phyloP scores from a whole-genome alignment of 495 filamentous ascomycete genomes.

The Evernia prunastri region DNA sequence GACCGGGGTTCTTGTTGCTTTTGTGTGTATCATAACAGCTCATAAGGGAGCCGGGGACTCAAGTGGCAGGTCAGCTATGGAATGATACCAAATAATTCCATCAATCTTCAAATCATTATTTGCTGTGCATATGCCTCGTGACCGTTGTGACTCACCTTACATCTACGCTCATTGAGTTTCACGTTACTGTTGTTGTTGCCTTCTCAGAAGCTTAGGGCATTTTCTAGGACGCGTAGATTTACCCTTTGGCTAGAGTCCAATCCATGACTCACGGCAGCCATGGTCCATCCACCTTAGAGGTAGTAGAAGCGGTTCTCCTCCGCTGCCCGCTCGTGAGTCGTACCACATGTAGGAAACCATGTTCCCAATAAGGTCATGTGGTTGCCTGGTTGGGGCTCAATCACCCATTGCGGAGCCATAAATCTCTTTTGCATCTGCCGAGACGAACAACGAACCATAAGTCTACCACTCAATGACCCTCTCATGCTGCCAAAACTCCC shows the following conservation, averaged over 20 bases:
- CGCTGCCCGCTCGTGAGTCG: not conserved
- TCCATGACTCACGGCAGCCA: not conserved
- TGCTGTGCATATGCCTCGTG: not conserved
- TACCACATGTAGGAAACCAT: too few relatives aligned
- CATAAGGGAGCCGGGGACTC: conserved; percentile 23
- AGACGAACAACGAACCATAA: too few relatives aligned
- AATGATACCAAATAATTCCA: conserved; percentile 29
- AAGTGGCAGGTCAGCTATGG: conserved; percentile 23
- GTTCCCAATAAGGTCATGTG: too few relatives aligned
- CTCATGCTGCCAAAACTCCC: conserved; percentile 43
- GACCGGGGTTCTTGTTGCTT: conserved; percentile 20
- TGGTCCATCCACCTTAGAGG: not conserved
- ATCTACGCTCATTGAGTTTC: conserved; percentile 8
- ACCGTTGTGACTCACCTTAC: conserved; percentile 18
- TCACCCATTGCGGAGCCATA: too few relatives aligned
- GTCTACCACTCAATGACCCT: conserved; percentile 38
- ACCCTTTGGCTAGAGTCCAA: not conserved
- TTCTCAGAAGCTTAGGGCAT: too few relatives aligned
- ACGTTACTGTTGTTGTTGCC: not conserved
- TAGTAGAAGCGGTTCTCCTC: not conserved
- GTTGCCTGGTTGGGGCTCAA: too few relatives aligned
- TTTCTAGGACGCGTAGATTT: not conserved
- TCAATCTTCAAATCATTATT: conserved; percentile 13
- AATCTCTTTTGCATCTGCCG: not conserved
- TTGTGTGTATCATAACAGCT: conserved; percentile 30